These are phyloP conservation scores for Trichosanthes cucumerina DNA, from an alignment of 306 rosid genomes.

Conservation along the genomic window DNA sequence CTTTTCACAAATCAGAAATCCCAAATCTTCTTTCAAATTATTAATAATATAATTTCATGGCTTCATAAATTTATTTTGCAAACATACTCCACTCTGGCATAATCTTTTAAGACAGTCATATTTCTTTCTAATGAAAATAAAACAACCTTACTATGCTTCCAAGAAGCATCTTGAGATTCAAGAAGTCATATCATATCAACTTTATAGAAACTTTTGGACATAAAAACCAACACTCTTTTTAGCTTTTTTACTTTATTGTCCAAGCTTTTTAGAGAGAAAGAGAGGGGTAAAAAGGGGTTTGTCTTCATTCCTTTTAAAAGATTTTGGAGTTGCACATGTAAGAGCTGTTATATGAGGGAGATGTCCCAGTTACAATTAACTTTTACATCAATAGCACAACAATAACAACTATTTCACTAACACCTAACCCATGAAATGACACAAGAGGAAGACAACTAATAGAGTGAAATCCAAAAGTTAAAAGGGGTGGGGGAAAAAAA, in stretches of 20 bases:
- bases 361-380: slow-evolving; percentile 7
- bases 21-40: background rate
- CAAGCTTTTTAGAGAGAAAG: background rate
- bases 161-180: background rate
- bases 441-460: slow-evolving; percentile 7
- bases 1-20: background rate
- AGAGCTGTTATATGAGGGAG: slow-evolving; percentile 10
- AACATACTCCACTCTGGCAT: background rate
- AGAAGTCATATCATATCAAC: background rate
- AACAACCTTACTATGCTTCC: background rate
- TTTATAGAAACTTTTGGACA: background rate
- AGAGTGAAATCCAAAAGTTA: slow-evolving; percentile 10
- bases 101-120: background rate
- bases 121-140: background rate
- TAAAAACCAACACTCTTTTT: background rate
- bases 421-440: slow-evolving; percentile 2
- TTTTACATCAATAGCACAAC: slow-evolving; percentile 8
- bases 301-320: background rate
- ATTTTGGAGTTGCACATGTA: slow-evolving; percentile 9
- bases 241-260: background rate
- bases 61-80: background rate
- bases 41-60: background rate
- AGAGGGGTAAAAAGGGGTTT: slow-evolving; percentile 5
- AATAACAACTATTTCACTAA: slow-evolving; percentile 6
- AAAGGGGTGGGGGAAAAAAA: background rate